Evolutionary conservation across 164 flowering plant genomes (phyloP), one percentile per base, ranked within the genome.

Genomic region (Kalanchoe fedtschenkoi): DNA sequence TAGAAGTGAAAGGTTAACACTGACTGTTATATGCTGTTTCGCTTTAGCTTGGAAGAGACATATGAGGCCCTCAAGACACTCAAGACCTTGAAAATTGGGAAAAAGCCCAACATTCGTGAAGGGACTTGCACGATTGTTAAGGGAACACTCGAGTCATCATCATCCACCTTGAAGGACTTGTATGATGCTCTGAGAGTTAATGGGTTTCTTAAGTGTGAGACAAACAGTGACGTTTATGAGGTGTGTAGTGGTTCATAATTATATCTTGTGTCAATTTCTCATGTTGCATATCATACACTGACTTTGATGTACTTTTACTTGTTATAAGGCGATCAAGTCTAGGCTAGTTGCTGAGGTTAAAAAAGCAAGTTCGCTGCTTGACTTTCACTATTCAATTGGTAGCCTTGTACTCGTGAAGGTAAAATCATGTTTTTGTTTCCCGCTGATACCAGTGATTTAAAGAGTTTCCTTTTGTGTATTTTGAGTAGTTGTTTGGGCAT

Each of bases 351-450:
- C 80, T 37, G 64, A 68, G 51, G 60, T 82, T 21, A 80, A 66
- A 66, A 81, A 66, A 70, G 92, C 97, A 55, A 80, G 72, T 71
- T 79, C 91, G 17, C 79, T 95, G 75, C 75, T 77, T 70, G 96
- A 88, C 62, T 88, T 80, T 60, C 81, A 90, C 77, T 69, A 84
- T 61, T 72, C 88, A 19, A 62, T 88, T 29, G 88, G 88, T 72
- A 69, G 97, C 65, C 72, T 95, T 74, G 67, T 68, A n/a, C 82
- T 83, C 57, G 75, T 88, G 64, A 88, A 91, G 97, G 99, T 85
- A 80, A 69, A 22, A 16, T 37, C 5, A 37, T 2, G 11, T 7
- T 24, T 47, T 47, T 9, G 9, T 10, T 8, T 2, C 6, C 3
- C 55, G 26, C 15, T 19, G 21, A 46, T 46, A 46, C 11, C 1